phyloP scores from a whole-genome alignment of 2,329 filamentous ascomycete species.

The Pseudogymnoascus sp. region DNA sequence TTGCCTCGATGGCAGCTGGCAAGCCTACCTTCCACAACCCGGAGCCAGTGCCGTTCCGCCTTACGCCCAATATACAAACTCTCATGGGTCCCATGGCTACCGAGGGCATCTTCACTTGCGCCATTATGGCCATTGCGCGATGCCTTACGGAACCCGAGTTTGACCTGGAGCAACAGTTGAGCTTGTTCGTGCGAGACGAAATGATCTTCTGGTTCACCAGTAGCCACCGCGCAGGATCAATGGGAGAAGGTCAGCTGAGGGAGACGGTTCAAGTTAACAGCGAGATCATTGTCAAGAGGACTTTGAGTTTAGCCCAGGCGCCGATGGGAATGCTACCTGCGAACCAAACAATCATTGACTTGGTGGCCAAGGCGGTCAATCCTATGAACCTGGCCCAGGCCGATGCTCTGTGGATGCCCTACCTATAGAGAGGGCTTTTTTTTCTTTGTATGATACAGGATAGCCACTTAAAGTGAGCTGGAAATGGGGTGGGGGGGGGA shows the following conservation, averaged over 20 bases:
- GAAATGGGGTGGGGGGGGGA: background rate
- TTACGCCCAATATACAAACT: constrained; percentile 92
- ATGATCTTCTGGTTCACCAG: constrained; percentile 96
- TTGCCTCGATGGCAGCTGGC: constrained; percentile 77
- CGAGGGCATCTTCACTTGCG: constrained; percentile 92
- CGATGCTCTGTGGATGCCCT: constrained; percentile 96
- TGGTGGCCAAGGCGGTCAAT: constrained; percentile 88
- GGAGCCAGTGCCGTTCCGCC: constrained; percentile 92
- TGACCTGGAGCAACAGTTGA: constrained; percentile 91
- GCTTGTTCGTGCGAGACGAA: constrained; percentile 92
- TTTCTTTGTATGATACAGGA: constrained; percentile 2
- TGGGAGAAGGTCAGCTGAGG: constrained; percentile 60
- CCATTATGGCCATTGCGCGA: constrained; percentile 92
- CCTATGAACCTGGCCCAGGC: constrained; percentile 81
- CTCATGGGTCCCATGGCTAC: constrained; percentile 93
- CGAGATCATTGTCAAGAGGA: constrained; percentile 86
- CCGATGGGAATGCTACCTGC: constrained; percentile 73
- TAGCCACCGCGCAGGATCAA: constrained; percentile 54
- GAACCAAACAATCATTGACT: constrained; percentile 93
- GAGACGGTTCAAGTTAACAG: constrained; percentile 78
- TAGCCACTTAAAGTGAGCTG: background rate
- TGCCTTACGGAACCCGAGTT: constrained; percentile 83
- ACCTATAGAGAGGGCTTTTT: constrained; percentile 51
- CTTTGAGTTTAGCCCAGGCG: constrained; percentile 72
- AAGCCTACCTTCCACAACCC: constrained; percentile 92